Conservation (phyloP, 192 early-diverging fungal genomes). For the Ramicandelaber brevisporus region DNA sequence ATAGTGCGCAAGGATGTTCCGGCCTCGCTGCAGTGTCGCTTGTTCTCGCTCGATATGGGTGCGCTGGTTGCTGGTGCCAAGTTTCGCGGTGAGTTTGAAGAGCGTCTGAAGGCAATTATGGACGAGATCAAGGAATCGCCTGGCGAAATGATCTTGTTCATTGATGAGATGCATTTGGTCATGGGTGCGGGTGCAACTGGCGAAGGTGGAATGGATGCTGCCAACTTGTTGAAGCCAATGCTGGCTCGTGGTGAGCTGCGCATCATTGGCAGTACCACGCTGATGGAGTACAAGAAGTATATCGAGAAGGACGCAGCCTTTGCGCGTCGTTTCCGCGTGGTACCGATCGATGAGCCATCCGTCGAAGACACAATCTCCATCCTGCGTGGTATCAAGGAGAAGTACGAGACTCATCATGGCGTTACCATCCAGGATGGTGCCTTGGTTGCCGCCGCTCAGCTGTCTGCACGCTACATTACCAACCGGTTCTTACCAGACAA, state of each 20-base stretch:
- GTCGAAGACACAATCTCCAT: constrained; percentile 56
- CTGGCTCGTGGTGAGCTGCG: constrained; percentile 88
- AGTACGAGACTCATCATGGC: constrained; percentile 54
- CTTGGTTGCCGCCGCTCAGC: constrained; percentile 41
- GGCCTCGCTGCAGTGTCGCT: constrained; percentile 41
- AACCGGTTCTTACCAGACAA: constrained; percentile 56
- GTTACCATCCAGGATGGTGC: constrained; percentile 42
- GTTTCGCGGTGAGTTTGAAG: constrained; percentile 96
- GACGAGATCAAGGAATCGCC: constrained; percentile 83
- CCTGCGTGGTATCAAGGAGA: constrained; percentile 50
- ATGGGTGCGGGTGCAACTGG: constrained; percentile 77
- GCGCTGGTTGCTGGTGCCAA: constrained; percentile 80
- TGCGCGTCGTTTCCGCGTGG: constrained; percentile 55
- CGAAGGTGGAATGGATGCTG: constrained; percentile 89
- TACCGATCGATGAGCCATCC: constrained; percentile 41
- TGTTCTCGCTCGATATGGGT: constrained; percentile 93
- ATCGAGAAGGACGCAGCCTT: constrained; percentile 72
- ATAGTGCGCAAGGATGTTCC: constrained; percentile 88
- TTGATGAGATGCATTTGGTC: constrained; percentile 91
- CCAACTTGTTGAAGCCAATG: constrained; percentile 95
- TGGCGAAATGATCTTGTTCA: constrained; percentile 81
- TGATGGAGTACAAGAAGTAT: constrained; percentile 83
- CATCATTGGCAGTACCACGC: constrained; percentile 88
- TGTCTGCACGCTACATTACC: constrained; percentile 54
- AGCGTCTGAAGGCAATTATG: constrained; percentile 83